Evolutionary conservation across 2,329 filamentous ascomycete genomes (phyloP).

Genomic region (Ophiocordyceps camponoti-leonardi): DNA sequence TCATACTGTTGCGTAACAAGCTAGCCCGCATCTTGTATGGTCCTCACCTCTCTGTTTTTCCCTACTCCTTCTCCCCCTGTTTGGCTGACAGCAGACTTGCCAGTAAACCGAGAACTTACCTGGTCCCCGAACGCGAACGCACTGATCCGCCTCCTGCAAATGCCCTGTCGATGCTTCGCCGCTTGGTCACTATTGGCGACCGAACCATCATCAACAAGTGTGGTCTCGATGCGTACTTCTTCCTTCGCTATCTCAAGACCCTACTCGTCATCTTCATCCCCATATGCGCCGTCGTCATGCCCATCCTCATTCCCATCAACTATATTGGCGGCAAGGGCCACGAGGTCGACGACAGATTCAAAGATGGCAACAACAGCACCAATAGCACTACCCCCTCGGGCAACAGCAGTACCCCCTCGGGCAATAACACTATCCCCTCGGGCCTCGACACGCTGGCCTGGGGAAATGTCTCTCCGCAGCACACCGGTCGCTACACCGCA

Average conservation of each 20-base stretch:
- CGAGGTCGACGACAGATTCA: conserved; percentile 22
- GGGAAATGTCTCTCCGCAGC: conserved; percentile 57
- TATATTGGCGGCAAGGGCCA: conserved; percentile 51
- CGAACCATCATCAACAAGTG: conserved; percentile 87
- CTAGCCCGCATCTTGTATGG: conserved; percentile 68
- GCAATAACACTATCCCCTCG: conserved; percentile 15
- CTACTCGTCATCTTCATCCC: conserved; percentile 86
- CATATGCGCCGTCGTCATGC: conserved; percentile 59
- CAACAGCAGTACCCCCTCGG: conserved; percentile 17
- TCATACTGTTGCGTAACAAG: conserved; percentile 61
- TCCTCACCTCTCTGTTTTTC: not conserved
- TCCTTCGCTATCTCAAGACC: conserved; percentile 64
- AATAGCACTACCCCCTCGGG: not conserved
- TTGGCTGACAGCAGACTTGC: not conserved
- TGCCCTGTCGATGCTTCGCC: conserved; percentile 32
- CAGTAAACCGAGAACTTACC: conserved; percentile 68
- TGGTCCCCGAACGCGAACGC: conserved; percentile 71
- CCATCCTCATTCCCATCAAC: conserved; percentile 77
- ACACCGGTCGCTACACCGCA: conserved; percentile 61
- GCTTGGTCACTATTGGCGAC: conserved; percentile 51
- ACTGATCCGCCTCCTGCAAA: conserved; percentile 53
- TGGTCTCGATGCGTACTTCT: conserved; percentile 93
- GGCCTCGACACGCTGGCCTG: conserved; percentile 75
- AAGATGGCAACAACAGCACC: conserved; percentile 11
- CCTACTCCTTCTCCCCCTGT: not conserved